Conservation (phyloP, 2,329 filamentous ascomycete genomes). For the Fusarium haematococcum region DNA sequence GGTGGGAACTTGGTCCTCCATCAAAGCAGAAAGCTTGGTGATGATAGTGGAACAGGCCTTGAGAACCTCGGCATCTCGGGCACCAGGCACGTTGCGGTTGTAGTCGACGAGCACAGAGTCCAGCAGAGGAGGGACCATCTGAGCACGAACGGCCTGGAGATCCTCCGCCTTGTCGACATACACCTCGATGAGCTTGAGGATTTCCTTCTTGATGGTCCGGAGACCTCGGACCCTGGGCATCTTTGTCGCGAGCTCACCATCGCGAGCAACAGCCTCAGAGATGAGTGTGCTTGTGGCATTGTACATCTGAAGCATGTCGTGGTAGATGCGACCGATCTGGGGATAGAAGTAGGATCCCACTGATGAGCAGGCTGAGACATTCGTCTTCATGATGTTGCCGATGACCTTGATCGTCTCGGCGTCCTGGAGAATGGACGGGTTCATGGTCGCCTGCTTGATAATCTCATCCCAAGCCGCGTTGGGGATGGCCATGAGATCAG, state of each 20-base stretch:
- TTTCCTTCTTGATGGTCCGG: constrained; percentile 99
- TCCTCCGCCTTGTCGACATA: constrained; percentile 99
- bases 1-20: constrained; percentile 97
- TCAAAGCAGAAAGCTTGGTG: constrained; percentile 92
- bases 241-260: constrained; percentile 96
- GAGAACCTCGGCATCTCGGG: constrained; percentile 94
- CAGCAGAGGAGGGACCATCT: constrained; percentile 94
- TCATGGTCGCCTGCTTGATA: constrained; percentile 85
- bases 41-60: constrained; percentile 99
- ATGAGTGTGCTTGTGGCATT: constrained; percentile 96
- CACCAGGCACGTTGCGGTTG: constrained; percentile 95
- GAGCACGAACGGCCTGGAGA: constrained; percentile 88
- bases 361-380: constrained; percentile 97
- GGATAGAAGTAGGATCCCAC: constrained; percentile 98
- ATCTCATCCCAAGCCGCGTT: constrained; percentile 97
- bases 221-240: constrained; percentile 96
- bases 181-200: constrained; percentile 96
- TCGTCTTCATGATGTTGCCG: constrained; percentile 99
- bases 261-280: constrained; percentile 87
- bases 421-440: constrained; percentile 90
- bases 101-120: constrained; percentile 96
- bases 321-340: constrained; percentile 96
- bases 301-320: constrained; percentile 99
- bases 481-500: constrained; percentile 92
- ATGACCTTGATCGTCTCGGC: constrained; percentile 97